phyloP scores from a whole-genome alignment of 1,284 basidiomycete species.

The Retiboletus flavoniger region DNA sequence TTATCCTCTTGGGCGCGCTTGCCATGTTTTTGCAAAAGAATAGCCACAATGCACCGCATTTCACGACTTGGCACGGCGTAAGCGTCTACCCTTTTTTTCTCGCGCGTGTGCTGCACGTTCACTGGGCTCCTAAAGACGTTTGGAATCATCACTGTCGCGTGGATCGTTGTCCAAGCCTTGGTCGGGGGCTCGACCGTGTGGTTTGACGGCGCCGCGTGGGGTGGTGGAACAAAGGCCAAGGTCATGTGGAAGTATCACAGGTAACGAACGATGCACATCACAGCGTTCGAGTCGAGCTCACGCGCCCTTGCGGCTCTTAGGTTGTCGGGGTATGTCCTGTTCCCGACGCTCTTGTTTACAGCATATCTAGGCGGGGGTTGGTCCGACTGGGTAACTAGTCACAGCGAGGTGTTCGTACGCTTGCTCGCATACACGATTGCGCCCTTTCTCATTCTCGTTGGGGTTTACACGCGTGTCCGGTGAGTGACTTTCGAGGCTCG shows the following conservation, averaged over 20 bases:
- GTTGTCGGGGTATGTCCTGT: slow-evolving; percentile 64
- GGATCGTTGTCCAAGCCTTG: slow-evolving; percentile 55
- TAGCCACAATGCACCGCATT: slow-evolving; percentile 47
- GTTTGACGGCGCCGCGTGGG: slow-evolving; percentile 61
- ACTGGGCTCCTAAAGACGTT: slow-evolving; percentile 41
- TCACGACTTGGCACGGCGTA: slow-evolving; percentile 69
- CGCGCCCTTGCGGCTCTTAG: slow-evolving; percentile 33
- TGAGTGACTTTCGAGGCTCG: slow-evolving; percentile 29
- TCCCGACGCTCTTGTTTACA: slow-evolving; percentile 54
- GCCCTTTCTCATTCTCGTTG: slow-evolving; percentile 43
- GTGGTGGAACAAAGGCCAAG: slow-evolving; percentile 65
- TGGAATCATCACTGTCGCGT: slow-evolving; percentile 53
- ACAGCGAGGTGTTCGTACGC: slow-evolving; percentile 42
- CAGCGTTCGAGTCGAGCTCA: not conserved
- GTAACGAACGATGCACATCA: slow-evolving; percentile 34
- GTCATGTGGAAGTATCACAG: slow-evolving; percentile 75
- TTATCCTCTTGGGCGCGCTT: slow-evolving; percentile 53
- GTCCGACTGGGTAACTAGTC: slow-evolving; percentile 52
- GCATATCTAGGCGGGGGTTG: slow-evolving; percentile 62
- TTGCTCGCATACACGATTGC: slow-evolving; percentile 54
- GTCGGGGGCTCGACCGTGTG: slow-evolving; percentile 69
- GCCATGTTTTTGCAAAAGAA: slow-evolving; percentile 59
- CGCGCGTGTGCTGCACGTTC: slow-evolving; percentile 2
- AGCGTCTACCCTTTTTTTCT: slow-evolving; percentile 22
- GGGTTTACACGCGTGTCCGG: slow-evolving; percentile 48